Base-by-base conservation (phyloP, 306 rosid species). In the Cercis canadensis region DNA sequence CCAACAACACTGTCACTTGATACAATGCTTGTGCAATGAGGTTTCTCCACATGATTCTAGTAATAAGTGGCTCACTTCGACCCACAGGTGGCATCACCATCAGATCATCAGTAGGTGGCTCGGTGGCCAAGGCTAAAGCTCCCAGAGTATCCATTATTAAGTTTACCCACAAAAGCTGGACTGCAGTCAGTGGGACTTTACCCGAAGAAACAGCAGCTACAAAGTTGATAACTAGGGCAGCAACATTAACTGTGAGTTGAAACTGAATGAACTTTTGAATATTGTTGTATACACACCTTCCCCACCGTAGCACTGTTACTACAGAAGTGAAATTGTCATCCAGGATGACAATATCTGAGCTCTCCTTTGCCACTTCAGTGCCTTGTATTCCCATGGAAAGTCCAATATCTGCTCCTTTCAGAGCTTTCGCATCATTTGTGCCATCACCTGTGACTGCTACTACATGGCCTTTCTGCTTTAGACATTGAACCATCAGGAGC, bases 361-460 rank as follows among this genome's bases (percentile, higher is more conserved):
- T 64, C 29, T 64, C 70, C 43, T 64, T 64, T 7, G 70, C 70
- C 7, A 64, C 57, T 16, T 64, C 70, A 21, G 57, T 45, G 24
- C 57, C 70, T 64, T 64, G 70, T 5, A 64, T 46, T 3, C 70
- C 70, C 70, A 64, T 45, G 8, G 70, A 44, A 47, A 64, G 70
- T 24, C 57, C 70, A 29, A 64, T 64, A 46, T 64, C 57, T 4
- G 70, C 70, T 16, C 29, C 70, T 44, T 46, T 44, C 14, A 64
- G n/a, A 7, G 57, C 57, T 45, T 56, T 56, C 3, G 70, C 70
- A n/a, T 64, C 70, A n/a, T 64, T 64, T 44, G 70, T 45, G 41
- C 69, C 69, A 63, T 63, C 69, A 10, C 69, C 69, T 7, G 55
- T 63, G 37, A 63, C 69, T 11, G 55, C 69, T 4, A 63, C 69